These are phyloP conservation scores for Amanita polypyramis DNA, from an alignment of 768 basidiomycete genomes.

Conservation along the genomic window DNA sequence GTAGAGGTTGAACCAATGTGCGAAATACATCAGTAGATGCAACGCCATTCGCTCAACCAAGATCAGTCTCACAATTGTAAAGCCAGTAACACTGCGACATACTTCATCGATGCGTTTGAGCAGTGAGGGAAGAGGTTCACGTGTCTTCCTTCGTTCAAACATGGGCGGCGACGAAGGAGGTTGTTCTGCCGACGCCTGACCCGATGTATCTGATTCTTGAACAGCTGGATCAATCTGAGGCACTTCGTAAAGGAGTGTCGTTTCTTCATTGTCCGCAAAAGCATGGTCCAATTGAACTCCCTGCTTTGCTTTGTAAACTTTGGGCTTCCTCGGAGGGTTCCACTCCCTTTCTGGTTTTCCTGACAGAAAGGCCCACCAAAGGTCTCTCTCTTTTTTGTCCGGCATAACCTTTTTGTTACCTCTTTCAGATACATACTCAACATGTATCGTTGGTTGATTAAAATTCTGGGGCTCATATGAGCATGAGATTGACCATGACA, in stretches of 20 bases:
- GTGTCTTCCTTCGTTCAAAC: constrained; percentile 13
- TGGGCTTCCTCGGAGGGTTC: constrained; percentile 41
- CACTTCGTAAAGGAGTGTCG: constrained; percentile 7
- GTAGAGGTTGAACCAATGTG: constrained; percentile 66
- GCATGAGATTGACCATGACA: neutral
- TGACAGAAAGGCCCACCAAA: constrained; percentile 72
- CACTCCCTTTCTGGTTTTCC: constrained; percentile 62
- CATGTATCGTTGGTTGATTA: constrained; percentile 46
- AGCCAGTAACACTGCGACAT: constrained; percentile 13
- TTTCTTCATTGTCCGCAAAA: constrained; percentile 1
- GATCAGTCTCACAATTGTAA: constrained; percentile 11
- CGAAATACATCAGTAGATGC: constrained; percentile 77
- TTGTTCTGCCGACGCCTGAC: neutral
- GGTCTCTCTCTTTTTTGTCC: constrained; percentile 60
- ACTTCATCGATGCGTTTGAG: constrained; percentile 62
- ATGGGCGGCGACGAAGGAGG: constrained; percentile 1
- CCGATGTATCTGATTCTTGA: neutral
- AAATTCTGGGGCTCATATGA: constrained; percentile 41
- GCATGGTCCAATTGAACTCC: constrained; percentile 18
- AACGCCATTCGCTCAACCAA: constrained; percentile 48
- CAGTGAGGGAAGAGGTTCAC: constrained; percentile 49
- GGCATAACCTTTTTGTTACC: constrained; percentile 37
- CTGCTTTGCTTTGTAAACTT: constrained; percentile 16
- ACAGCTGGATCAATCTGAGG: neutral
- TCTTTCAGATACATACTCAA: constrained; percentile 22